Evolutionary conservation across 2,329 filamentous ascomycete genomes (phyloP).

Genomic region (Botrytis fabae): DNA sequence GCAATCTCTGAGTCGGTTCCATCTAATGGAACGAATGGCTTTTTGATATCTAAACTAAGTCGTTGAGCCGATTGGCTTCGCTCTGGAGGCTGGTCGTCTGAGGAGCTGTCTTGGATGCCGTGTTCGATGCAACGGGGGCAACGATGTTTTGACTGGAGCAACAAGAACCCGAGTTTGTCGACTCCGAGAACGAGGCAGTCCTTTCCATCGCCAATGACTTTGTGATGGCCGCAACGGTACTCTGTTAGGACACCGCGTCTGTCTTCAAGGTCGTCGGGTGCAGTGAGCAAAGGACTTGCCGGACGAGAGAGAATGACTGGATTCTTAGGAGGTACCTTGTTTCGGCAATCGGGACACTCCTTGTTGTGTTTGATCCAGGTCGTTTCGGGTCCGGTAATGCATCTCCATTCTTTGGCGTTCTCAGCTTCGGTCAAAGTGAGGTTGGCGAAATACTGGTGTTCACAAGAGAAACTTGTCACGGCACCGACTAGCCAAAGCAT

Average conservation of each 20-base stretch:
- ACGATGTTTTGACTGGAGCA: neutral
- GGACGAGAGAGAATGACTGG: neutral
- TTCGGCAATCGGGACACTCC: neutral
- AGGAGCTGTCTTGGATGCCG: neutral
- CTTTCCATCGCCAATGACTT: neutral
- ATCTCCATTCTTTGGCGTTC: neutral
- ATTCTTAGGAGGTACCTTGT: no score
- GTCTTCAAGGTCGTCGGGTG: neutral
- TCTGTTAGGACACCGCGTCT: neutral
- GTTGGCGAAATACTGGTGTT: neutral
- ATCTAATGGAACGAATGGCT: neutral
- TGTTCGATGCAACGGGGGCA: neutral
- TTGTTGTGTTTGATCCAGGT: neutral
- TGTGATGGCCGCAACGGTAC: neutral
- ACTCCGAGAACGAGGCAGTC: neutral
- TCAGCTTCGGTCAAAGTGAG: neutral
- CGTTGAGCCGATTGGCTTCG: neutral
- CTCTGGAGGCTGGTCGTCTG: neutral
- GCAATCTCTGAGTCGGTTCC: neutral
- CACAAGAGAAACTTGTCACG: neutral
- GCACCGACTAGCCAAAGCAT: neutral
- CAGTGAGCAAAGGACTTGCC: neutral
- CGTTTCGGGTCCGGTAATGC: neutral
- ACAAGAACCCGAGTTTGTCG: neutral
- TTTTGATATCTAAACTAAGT: neutral